Evolutionary conservation across 2,329 filamentous ascomycete genomes (phyloP).

Genomic region (Ophiosphaerella korrae): DNA sequence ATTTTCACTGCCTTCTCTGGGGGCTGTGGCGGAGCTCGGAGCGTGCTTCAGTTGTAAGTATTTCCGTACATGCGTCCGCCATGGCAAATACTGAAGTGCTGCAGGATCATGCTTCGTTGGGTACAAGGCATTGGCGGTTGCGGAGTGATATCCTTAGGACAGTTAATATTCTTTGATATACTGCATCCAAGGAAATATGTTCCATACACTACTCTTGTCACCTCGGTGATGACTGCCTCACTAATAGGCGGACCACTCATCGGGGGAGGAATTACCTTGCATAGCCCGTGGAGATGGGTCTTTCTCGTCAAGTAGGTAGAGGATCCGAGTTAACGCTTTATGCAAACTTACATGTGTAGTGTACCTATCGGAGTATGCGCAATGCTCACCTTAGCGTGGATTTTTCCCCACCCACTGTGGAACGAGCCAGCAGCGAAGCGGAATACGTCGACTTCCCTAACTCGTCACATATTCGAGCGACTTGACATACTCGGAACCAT

Average conservation of each 20-base stretch:
- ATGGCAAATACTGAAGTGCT: too few species aligned
- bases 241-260: constrained; percentile 18
- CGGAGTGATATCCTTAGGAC: constrained; percentile 37
- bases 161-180: constrained; percentile 40
- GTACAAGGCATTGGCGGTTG: constrained; percentile 42
- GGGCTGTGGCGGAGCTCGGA: too few species aligned
- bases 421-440: constrained; percentile 10
- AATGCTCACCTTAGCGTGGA: too few species aligned
- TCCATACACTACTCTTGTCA: constrained; percentile 8
- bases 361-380: too few species aligned
- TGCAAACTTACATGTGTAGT: too few species aligned
- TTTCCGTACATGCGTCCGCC: too few species aligned
- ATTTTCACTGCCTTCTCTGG: too few species aligned
- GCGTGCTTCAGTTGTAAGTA: constrained; percentile 14
- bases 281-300: constrained; percentile 23
- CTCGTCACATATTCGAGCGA: constrained; percentile 6
- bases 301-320: constrained; percentile 24
- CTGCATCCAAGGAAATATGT: constrained; percentile 14
- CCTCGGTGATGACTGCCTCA: constrained; percentile 8
- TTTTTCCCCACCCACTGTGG: constrained; percentile 2
- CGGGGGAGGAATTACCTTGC: constrained; percentile 7
- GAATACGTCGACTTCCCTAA: neutral
- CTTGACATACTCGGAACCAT: constrained; percentile 17
- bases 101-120: constrained; percentile 41
- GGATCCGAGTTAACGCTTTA: too few species aligned